phyloP scores from a whole-genome alignment of 169 alveolate species.

The Condylostoma magnum region DNA sequence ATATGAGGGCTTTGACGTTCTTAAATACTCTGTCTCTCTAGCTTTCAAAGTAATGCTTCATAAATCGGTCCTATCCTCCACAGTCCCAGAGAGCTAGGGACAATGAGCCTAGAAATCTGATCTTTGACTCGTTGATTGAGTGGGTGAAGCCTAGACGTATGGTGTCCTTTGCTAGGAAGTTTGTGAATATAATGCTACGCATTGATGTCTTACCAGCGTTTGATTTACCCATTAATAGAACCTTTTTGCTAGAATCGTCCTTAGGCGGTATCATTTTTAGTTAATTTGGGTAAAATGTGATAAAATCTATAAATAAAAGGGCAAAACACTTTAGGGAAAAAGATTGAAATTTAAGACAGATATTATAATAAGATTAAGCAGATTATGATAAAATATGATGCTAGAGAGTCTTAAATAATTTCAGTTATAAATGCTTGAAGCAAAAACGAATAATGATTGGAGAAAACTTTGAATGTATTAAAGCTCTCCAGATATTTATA shows the following conservation, averaged over 20 bases:
- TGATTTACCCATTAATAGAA: constrained; percentile 91
- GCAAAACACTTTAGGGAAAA: too few species aligned
- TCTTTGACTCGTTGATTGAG: constrained; percentile 82
- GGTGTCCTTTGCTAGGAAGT: constrained; percentile 87
- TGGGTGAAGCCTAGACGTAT: constrained; percentile 80
- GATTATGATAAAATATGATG: too few species aligned
- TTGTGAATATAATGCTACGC: constrained; percentile 94
- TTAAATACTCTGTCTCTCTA: constrained; percentile 88
- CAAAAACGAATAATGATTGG: too few species aligned
- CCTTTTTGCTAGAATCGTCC: constrained; percentile 54
- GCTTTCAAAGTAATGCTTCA: constrained; percentile 92
- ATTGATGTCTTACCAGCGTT: constrained; percentile 94
- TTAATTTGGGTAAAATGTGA: too few species aligned
- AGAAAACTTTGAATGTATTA: too few species aligned
- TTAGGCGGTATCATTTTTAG: too few species aligned
- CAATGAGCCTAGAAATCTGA: constrained; percentile 91
- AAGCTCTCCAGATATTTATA: too few species aligned
- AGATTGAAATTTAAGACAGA: too few species aligned
- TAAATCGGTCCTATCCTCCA: constrained; percentile 94
- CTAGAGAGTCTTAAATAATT: too few species aligned
- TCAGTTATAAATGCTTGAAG: too few species aligned
- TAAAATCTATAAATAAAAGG: too few species aligned
- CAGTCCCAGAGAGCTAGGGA: constrained; percentile 93
- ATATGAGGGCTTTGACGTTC: constrained; percentile 89
- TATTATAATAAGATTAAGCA: too few species aligned